Conservation (phyloP, 108 stramenopile genomes). For the Nitzschia putrida region DNA sequence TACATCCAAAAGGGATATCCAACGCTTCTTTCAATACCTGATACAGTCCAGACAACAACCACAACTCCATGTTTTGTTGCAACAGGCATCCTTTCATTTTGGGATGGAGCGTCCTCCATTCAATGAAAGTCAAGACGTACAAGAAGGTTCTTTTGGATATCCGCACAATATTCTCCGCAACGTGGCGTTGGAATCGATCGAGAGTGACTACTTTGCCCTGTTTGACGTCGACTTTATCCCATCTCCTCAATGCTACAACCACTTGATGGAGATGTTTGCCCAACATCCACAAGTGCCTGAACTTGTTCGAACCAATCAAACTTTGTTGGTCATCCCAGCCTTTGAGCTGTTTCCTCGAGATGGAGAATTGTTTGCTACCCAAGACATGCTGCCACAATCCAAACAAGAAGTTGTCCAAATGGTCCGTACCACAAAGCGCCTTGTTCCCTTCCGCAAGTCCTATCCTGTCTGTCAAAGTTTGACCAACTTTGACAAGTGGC, state of each 20-base stretch:
- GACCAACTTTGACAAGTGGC: slow-evolving; percentile 1
- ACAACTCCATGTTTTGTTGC: neutral
- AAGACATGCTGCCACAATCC: neutral
- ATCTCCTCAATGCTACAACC: neutral
- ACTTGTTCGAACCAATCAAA: neutral
- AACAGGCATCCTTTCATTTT: slow-evolving; percentile 13
- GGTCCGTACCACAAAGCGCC: neutral
- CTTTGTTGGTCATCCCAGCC: slow-evolving; percentile 24
- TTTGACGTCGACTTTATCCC: slow-evolving; percentile 43
- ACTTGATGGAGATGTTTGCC: neutral
- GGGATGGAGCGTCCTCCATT: slow-evolving; percentile 1
- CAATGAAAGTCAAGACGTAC: neutral
- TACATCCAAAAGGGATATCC: neutral
- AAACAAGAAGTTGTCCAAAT: neutral
- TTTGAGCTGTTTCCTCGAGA: slow-evolving; percentile 12
- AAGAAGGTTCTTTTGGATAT: slow-evolving; percentile 7
- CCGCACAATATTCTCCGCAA: slow-evolving; percentile 39
- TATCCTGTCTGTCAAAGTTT: neutral
- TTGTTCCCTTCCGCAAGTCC: neutral
- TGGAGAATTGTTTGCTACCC: neutral
- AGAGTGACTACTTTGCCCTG: slow-evolving; percentile 27
- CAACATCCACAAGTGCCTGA: neutral
- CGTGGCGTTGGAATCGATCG: slow-evolving; percentile 25
- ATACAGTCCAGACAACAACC: neutral
- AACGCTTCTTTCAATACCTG: too few species aligned